A percentile compares a stretch with the other conserved stretches of the same genome.
phyloP scores from a whole-genome alignment of 2,329 filamentous ascomycete genomes.

The Aureobasidium subglaciale region DNA sequence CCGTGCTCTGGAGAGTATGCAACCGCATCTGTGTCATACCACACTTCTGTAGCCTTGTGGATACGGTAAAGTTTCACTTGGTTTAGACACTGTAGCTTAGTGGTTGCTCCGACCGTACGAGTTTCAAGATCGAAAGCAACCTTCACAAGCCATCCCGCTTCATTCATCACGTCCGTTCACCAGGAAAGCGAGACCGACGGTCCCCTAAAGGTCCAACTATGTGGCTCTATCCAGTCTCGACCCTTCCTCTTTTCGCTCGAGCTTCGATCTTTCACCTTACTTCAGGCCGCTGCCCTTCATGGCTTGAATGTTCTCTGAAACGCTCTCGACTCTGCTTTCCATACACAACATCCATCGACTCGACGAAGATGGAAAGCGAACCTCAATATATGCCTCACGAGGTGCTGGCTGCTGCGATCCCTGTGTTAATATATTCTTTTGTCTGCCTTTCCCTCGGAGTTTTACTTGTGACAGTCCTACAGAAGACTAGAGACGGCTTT shows the following conservation, averaged over 20 bases:
- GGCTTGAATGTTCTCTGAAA: not conserved
- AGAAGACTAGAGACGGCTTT: constrained; percentile 17
- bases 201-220: not conserved
- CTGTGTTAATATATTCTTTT: constrained; percentile 18
- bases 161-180: not conserved
- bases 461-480: constrained; percentile 15
- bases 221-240: not conserved
- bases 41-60: not conserved
- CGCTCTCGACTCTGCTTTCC: not conserved
- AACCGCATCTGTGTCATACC: not conserved
- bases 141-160: not conserved
- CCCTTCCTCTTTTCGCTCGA: not conserved
- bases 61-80: not conserved
- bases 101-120: not conserved
- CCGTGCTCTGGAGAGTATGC: not conserved
- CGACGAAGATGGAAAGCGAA: not conserved
- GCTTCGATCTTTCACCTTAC: not conserved
- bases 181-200: not conserved
- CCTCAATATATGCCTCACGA: constrained; percentile 5
- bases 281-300: not conserved
- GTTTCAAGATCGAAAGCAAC: not conserved
- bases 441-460: constrained; percentile 16
- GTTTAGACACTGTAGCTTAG: not conserved
- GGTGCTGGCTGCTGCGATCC: constrained; percentile 16
- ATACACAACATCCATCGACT: not conserved